Percentiles rank a stretch among this genome's conserved stretches.
Evolutionary conservation across 768 basidiomycete genomes (phyloP).

Genomic region (Leccinum olivaceopallidum): DNA sequence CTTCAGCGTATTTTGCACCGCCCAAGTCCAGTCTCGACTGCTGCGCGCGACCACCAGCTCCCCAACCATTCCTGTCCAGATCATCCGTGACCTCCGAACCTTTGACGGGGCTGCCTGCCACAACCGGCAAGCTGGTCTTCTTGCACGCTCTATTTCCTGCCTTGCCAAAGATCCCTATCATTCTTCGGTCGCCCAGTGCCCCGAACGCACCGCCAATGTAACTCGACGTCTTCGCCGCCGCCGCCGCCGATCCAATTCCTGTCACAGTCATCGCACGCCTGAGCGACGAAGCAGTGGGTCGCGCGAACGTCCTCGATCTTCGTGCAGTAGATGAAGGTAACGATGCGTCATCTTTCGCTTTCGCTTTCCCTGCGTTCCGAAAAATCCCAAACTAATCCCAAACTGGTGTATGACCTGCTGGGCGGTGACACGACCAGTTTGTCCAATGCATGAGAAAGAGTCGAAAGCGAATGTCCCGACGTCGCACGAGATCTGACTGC

Average conservation of each 20-base stretch:
- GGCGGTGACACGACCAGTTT: conserved; percentile 39
- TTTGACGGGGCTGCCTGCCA: conserved; percentile 49
- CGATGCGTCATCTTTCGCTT: conserved; percentile 24
- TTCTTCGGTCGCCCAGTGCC: conserved; percentile 7
- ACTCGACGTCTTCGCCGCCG: background rate
- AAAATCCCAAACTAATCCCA: conserved; percentile 53
- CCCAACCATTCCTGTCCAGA: background rate
- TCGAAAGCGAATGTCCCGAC: conserved; percentile 51
- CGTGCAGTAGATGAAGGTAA: conserved; percentile 10
- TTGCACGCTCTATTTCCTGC: conserved; percentile 38
- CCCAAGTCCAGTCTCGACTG: background rate
- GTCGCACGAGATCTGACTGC: conserved; percentile 15
- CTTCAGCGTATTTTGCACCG: background rate
- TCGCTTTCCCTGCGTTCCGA: conserved; percentile 6
- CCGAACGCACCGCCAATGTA: conserved; percentile 4
- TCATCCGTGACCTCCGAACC: background rate
- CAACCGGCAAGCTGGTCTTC: conserved; percentile 43
- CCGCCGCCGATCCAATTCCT: conserved; percentile 7
- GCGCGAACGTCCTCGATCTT: conserved; percentile 19
- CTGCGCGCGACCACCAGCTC: conserved; percentile 3
- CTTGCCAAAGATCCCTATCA: conserved; percentile 24
- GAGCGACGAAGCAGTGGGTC: conserved; percentile 34
- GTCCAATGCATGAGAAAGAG: conserved; percentile 62
- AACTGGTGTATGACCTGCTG: conserved; percentile 58
- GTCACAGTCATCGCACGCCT: conserved; percentile 27